Evolutionary conservation across 768 basidiomycete genomes (phyloP), one percentile per base, ranked within the genome.

Genomic region (Termitomyces sp.): DNA sequence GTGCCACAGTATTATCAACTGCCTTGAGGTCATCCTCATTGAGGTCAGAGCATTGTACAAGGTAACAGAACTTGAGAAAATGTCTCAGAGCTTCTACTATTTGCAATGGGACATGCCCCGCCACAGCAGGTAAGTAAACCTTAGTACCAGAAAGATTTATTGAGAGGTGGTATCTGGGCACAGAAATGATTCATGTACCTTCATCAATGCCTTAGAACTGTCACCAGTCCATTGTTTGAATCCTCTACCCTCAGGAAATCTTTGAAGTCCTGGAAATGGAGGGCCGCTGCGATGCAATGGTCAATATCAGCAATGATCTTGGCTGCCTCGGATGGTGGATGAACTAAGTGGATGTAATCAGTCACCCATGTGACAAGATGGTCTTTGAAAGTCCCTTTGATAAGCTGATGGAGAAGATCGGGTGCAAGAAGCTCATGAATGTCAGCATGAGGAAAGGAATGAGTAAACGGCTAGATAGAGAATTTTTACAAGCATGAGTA

Each of bases 371-470:
- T 57, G 3, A 71, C 61, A 1, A 70, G 56, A 52, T 71, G 68
- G 39, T 70, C 69, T 47, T 68, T 70, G 59, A 69, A 68, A 5
- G 58, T 56, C 3, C 66, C 66, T 49, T 68, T 67, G 55, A 69
- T 69, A 12, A 70, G 35, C 41, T 70, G 69, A 51, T 70, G 69
- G 1, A 68, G 61, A 4, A 69, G 50, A 44, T 70, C 67, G 7
- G 65, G 64, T 13, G 66, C 43, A 3, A 70, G 36, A 1, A 68
- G 57, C 32, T 67, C 62, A 33, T 70, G 61, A 16, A 70, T 69
- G 40, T 70, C 66, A 15, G 66, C 64, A 16, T 47, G 57, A 9
- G 63, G 68, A 56, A 70, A 68, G 11, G 51, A 35, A 35, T 57
- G 53, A 22, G 69, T 70, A 29, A 70, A 70, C 9, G 68, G 68